Evolutionary conservation across 306 rosid genomes (phyloP), one percentile per base, ranked within the genome.

Genomic region (Quillaja saponaria): DNA sequence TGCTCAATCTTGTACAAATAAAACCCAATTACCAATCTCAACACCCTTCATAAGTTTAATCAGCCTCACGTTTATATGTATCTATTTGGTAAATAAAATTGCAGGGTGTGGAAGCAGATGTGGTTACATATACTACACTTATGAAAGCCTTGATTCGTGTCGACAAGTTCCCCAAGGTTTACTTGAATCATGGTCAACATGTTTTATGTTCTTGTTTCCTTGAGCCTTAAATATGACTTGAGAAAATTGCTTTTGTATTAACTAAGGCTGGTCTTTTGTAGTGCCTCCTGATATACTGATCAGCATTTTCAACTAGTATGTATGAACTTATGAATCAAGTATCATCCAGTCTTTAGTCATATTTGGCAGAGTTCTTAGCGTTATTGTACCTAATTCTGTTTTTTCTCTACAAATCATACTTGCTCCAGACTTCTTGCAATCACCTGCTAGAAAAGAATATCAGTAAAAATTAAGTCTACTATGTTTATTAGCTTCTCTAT

Each of bases 41-140:
- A n/a, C n/a, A n/a, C n/a, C n/a, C n/a, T n/a, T n/a, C n/a, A n/a
- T n/a, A n/a, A n/a, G n/a, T n/a, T n/a, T n/a, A n/a, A n/a, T n/a
- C n/a, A n/a, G n/a, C n/a, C n/a, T n/a, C n/a, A n/a, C n/a, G n/a
- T 61, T 55, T 37, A 35, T 20, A 66, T 21, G 14, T 10, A 5
- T 63, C 45, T 34, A 45, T 35, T 67, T 71, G 66, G 68, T 76
- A 58, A 20, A 50, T 52, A 38, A 52, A 58, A 75, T 66, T 73
- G 82, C 95, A 91, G 96, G 82, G 59, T 33, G 56, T 91, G 71
- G 84, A 88, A 70, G 91, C 96, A 55, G 97, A 91, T 71, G 97
- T 91, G 47, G 78, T 91, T 37, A 85, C 97, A n/a, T 91, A 83
- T 69, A 91, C 97, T n/a, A 91, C 97, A 0, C 96, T 91, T 19